Percentiles rank a stretch among this genome's conserved stretches.
These are phyloP conservation scores for Nitzschia inconspicua DNA, from an alignment of 108 stramenopile genomes.

Conservation along the genomic window DNA sequence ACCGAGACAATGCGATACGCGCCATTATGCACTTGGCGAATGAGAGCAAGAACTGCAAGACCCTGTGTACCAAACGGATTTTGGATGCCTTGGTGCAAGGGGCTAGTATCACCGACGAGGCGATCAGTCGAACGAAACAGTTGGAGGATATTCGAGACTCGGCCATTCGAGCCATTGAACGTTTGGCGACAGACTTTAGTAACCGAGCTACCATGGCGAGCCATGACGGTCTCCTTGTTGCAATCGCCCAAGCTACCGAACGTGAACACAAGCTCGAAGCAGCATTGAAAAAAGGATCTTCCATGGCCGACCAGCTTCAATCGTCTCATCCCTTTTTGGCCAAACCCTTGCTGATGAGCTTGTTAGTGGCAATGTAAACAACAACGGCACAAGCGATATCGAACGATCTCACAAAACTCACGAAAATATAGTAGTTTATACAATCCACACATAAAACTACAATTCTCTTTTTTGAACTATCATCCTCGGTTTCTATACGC, in stretches of 20 bases:
- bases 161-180: slow-evolving; percentile 73
- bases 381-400: not conserved
- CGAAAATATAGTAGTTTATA: too few relatives aligned
- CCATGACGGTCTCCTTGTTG: slow-evolving; percentile 62
- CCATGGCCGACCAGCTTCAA: not conserved
- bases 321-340: slow-evolving; percentile 48
- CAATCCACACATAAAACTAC: too few relatives aligned
- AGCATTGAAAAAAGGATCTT: too few relatives aligned
- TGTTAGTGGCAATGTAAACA: slow-evolving; percentile 79
- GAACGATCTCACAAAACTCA: too few relatives aligned
- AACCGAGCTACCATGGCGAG: slow-evolving; percentile 79
- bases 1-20: slow-evolving; percentile 77
- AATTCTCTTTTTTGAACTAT: too few relatives aligned
- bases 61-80: slow-evolving; percentile 60
- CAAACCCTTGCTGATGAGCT: slow-evolving; percentile 77
- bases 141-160: slow-evolving; percentile 57
- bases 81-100: slow-evolving; percentile 69
- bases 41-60: slow-evolving; percentile 59
- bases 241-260: slow-evolving; percentile 73
- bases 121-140: slow-evolving; percentile 1
- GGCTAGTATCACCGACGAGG: slow-evolving; percentile 32
- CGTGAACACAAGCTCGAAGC: slow-evolving; percentile 67
- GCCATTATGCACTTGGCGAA: slow-evolving; percentile 83
- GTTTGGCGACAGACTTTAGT: slow-evolving; percentile 75
- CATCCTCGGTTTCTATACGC: too few relatives aligned